These are phyloP conservation scores for Rutidosis leptorrhynchoides DNA, from an alignment of 129 eudicot genomes.

Conservation along the genomic window DNA sequence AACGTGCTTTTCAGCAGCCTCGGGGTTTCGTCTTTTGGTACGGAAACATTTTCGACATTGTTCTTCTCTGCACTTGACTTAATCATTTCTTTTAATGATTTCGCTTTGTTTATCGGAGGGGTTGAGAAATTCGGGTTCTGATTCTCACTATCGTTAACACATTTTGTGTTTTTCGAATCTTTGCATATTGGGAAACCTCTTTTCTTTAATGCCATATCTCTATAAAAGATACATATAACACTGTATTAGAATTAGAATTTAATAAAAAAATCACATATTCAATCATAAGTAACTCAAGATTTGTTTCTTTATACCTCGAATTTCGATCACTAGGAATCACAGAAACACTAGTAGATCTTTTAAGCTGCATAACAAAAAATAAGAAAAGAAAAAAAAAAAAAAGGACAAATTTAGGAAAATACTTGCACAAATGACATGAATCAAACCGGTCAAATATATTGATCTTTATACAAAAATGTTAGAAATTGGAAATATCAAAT, in stretches of 20 bases:
- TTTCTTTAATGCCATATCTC: constrained; percentile 76
- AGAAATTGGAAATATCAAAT: neutral
- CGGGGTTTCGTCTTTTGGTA: constrained; percentile 36
- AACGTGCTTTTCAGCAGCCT: constrained; percentile 57
- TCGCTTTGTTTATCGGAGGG: constrained; percentile 34
- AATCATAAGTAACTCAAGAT: neutral
- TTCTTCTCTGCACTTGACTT: constrained; percentile 76
- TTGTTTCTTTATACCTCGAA: constrained; percentile 43
- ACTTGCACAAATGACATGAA: neutral
- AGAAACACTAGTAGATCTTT: constrained; percentile 57
- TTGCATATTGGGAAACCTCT: constrained; percentile 42
- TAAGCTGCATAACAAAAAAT: constrained; percentile 34
- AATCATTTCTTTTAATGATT: constrained; percentile 47
- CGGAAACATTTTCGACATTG: constrained; percentile 20
- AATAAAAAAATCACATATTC: neutral
- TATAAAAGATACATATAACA: constrained; percentile 18
- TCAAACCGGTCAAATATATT: neutral
- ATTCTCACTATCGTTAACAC: constrained; percentile 62
- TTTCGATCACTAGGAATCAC: constrained; percentile 51
- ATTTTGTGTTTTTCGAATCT: constrained; percentile 25
- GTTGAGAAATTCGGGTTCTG: constrained; percentile 70
- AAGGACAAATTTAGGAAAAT: neutral
- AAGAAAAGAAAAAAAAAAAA: neutral
- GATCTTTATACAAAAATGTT: neutral
- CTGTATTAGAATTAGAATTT: neutral